Evolutionary conservation across 352 stramenopile genomes (phyloP).

Genomic region (Saprolegnia diclina): DNA sequence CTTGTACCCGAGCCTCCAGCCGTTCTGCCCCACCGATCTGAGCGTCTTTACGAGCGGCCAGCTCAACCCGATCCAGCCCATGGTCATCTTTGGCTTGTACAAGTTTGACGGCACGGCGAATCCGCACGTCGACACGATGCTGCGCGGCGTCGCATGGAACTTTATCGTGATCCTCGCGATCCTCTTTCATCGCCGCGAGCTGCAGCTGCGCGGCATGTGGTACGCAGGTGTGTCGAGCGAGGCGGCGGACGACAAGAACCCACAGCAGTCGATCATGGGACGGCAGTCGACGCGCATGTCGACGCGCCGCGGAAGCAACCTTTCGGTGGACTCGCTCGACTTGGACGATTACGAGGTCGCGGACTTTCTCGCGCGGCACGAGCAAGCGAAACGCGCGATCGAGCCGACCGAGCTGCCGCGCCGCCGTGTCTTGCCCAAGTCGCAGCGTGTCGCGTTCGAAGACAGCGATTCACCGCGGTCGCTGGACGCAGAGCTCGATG

Average conservation of each 20-base stretch:
- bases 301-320: background rate
- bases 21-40: constrained; percentile 51
- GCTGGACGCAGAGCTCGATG: background rate
- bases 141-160: constrained; percentile 71
- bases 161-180: constrained; percentile 72
- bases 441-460: background rate
- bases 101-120: constrained; percentile 72
- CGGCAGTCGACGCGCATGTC: background rate
- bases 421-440: background rate
- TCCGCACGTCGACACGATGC: constrained; percentile 44
- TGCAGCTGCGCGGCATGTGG: constrained; percentile 23
- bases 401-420: constrained; percentile 4
- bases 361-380: constrained; percentile 15
- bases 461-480: background rate
- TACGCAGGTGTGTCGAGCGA: background rate
- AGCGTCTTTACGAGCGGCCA: constrained; percentile 23
- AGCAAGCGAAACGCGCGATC: background rate
- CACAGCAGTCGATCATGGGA: background rate
- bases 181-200: constrained; percentile 23
- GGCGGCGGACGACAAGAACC: background rate
- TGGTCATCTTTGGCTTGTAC: constrained; percentile 77
- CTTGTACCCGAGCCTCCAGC: constrained; percentile 75
- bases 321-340: constrained; percentile 18
- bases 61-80: constrained; percentile 57
- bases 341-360: constrained; percentile 15